Evolutionary conservation across 768 basidiomycete species (phyloP).

Genomic region (Phlegmacium glaucopus): DNA sequence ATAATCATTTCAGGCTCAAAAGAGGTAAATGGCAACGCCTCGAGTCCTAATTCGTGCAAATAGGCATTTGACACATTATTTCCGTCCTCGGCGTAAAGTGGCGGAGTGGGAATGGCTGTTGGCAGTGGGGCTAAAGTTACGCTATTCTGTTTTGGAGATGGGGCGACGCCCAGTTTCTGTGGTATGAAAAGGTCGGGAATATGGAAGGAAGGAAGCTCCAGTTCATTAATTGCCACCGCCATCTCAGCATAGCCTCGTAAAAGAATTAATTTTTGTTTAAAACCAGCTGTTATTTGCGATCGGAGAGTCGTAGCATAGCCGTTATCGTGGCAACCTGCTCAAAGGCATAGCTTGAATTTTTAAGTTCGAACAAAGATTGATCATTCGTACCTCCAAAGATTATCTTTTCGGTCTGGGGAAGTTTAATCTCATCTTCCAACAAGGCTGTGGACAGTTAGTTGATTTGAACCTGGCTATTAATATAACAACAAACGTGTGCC

Average conservation of each 20-base stretch:
- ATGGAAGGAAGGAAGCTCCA: slow-evolving; percentile 49
- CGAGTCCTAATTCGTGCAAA: slow-evolving; percentile 16
- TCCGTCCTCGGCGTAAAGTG: no score
- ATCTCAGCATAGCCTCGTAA: slow-evolving; percentile 61
- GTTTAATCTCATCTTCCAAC: slow-evolving; percentile 57
- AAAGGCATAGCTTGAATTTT: neutral
- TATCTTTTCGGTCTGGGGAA: slow-evolving; percentile 63
- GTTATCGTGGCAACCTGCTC: slow-evolving; percentile 66
- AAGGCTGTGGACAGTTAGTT: slow-evolving; percentile 32
- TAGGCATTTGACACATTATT: no score
- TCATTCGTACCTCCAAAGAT: slow-evolving; percentile 56
- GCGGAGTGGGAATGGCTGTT: neutral
- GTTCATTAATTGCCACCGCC: slow-evolving; percentile 55
- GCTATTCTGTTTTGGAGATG: slow-evolving; percentile 7
- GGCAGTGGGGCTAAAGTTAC: slow-evolving; percentile 1
- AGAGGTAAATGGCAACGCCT: slow-evolving; percentile 22
- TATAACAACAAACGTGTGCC: slow-evolving; percentile 7
- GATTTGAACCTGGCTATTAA: neutral
- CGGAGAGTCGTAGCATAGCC: slow-evolving; percentile 64
- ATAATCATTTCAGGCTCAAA: slow-evolving; percentile 17
- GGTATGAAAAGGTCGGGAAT: slow-evolving; percentile 60
- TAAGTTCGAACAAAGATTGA: slow-evolving; percentile 11
- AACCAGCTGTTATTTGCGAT: slow-evolving; percentile 62
- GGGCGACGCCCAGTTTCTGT: slow-evolving; percentile 41
- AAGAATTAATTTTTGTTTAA: slow-evolving; percentile 60